Conservation (phyloP, 495 filamentous ascomycete species). For the Xylaria palmicola region DNA sequence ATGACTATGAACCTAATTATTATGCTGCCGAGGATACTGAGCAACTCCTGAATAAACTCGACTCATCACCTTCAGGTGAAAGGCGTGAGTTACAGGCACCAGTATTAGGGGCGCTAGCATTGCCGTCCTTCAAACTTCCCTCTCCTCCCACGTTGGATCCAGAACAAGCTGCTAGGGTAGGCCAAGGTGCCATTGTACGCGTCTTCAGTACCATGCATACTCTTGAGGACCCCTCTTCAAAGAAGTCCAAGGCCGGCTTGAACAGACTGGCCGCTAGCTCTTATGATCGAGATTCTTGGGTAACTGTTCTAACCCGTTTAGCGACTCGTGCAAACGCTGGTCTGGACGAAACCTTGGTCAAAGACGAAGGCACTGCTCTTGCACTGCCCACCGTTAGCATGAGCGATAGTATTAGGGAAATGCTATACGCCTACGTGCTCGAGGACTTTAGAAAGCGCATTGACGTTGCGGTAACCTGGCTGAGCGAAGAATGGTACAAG, state of each 20-base stretch:
- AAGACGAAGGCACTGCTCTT: conserved; percentile 44
- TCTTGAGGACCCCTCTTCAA: conserved; percentile 54
- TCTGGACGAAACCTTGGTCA: conserved; percentile 55
- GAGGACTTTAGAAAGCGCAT: conserved; percentile 88
- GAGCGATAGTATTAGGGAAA: conserved; percentile 70
- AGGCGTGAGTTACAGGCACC: conserved; percentile 28
- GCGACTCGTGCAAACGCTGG: conserved; percentile 76
- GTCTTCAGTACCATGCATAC: conserved; percentile 74
- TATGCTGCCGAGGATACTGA: conserved; percentile 68
- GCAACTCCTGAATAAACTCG: conserved; percentile 68
- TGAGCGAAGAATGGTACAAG: conserved; percentile 98
- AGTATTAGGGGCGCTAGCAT: conserved; percentile 32
- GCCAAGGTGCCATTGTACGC: conserved; percentile 66
- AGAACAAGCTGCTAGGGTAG: conserved; percentile 64
- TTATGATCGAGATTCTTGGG: conserved; percentile 87
- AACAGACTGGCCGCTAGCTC: conserved; percentile 80
- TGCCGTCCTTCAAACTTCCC: conserved; percentile 74
- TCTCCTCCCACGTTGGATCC: conserved; percentile 70
- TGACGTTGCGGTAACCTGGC: conserved; percentile 83
- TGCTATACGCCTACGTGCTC: conserved; percentile 76
- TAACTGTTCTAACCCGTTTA: conserved; percentile 79
- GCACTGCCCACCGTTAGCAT: conserved; percentile 39
- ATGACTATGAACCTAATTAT: conserved; percentile 86
- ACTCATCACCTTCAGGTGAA: conserved; percentile 59
- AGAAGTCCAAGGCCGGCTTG: conserved; percentile 66